Base-by-base conservation (phyloP, 768 basidiomycete genomes). In the Rubroboletus pulcherrimus region DNA sequence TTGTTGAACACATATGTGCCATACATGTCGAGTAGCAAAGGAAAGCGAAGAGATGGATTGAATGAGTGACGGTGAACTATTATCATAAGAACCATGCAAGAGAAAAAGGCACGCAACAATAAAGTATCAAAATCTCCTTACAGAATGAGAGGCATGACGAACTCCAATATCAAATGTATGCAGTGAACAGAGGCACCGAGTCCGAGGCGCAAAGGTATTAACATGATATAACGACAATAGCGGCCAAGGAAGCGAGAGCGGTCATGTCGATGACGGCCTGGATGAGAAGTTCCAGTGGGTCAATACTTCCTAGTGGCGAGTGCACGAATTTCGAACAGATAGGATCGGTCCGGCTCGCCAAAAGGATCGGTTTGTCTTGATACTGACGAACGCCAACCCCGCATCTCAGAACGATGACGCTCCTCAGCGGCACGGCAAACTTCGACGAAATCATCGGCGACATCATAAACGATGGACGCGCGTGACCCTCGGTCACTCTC, bases 221-320 rank as follows among this genome's bases (percentile, higher is more conserved):
- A 63, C 57, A 65, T 51, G 59, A 56, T 55, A 55, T 55, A 56
- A 41, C 9, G 30, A 55, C 45, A 45, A 38, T 46, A 42, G 54
- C 21, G 29, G 21, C 33, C 46, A 48, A 48, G 44, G 53, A 39
- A 17, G 35, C 24, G 44, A 47, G 29, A 51, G 37, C 17, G 39
- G 54, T 49, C 56, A 30, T 30, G 45, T 39, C 41, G 43, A 37
- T 40, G 51, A 40, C 41, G 41, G 21, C 41, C 45, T 37, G 39
- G 30, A 31, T 39, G 44, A 21, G 39, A 52, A 33, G 56, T 21
- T 56, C 54, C 34, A 53, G 47, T 5, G 55, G 12, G 62, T 82
- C 66, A 89, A 72, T 92, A 91, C 70, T 84, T 86, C 70, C 89
- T 83, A n/a, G 88, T 91, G 15, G 91, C 91, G 54, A 93, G 81